Percentiles rank a stretch among this genome's conserved stretches.
phyloP scores from a whole-genome alignment of 2,329 filamentous ascomycete species.

The Lachnellula cervina region DNA sequence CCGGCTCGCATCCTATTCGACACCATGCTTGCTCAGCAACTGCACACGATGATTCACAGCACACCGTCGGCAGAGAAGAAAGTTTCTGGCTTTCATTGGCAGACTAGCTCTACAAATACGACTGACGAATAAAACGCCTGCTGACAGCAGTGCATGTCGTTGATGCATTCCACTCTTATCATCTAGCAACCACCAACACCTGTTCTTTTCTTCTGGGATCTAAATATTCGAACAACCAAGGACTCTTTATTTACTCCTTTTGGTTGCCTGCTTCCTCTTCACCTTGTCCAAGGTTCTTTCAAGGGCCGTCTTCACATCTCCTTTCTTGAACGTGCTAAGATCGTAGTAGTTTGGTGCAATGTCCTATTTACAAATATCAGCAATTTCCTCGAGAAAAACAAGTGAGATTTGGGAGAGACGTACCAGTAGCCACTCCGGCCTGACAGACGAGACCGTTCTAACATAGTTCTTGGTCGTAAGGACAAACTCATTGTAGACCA shows the following conservation, averaged over 20 bases:
- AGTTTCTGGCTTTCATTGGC: not conserved
- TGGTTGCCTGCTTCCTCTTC: constrained; percentile 43
- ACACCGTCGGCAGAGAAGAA: not conserved
- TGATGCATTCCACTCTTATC: not conserved
- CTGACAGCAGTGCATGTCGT: not conserved
- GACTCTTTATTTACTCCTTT: constrained; percentile 18
- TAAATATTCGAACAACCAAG: not conserved
- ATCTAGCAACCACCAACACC: not conserved
- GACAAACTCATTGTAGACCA: constrained; percentile 97
- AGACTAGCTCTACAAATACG: not conserved
- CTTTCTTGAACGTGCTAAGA: constrained; percentile 73
- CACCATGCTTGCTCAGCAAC: not conserved
- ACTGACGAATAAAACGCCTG: not conserved
- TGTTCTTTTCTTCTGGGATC: not conserved
- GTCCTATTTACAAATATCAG: constrained; percentile 58
- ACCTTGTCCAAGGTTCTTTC: constrained; percentile 55
- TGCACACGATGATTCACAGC: not conserved
- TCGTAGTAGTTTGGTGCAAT: constrained; percentile 94
- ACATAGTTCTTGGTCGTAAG: constrained; percentile 98
- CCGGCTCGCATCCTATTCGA: constrained; percentile 1
- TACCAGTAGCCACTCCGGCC: constrained; percentile 91
- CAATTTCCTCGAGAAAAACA: not conserved
- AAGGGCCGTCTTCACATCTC: constrained; percentile 72
- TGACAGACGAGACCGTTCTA: constrained; percentile 84
- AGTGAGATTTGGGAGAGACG: constrained; percentile 33